phyloP scores from a whole-genome alignment of 176 grass and related monocot species.

The Triticum urartu region DNA sequence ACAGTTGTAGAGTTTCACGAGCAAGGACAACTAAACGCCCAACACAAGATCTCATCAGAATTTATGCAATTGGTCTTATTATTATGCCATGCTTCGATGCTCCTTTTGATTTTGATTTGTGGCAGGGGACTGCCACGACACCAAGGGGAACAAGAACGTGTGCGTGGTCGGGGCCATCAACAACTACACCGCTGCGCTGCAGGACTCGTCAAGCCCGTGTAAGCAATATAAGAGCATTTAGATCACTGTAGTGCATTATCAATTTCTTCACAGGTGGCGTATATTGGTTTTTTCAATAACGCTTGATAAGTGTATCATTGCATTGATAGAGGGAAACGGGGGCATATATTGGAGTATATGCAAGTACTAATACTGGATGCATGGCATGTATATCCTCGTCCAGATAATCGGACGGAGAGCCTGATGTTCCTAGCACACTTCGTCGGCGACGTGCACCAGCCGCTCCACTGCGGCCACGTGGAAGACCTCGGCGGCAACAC shows the following conservation, averaged over 20 bases:
- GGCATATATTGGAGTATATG: no score
- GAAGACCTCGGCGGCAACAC: conserved; percentile 53
- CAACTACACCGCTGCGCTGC: conserved; percentile 58
- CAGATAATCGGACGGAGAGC: conserved; percentile 43
- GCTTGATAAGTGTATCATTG: no score
- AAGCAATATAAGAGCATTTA: no score
- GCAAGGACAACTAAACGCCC: background rate
- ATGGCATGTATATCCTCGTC: background rate
- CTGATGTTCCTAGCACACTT: conserved; percentile 72
- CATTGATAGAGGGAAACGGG: no score
- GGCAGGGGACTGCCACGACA: conserved; percentile 68
- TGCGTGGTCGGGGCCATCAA: conserved; percentile 78
- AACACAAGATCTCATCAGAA: no score
- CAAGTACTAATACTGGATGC: no score
- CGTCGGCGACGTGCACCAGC: conserved; percentile 71
- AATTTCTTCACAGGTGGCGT: no score
- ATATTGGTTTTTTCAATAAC: no score
- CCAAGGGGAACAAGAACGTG: conserved; percentile 33
- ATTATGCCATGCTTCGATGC: background rate
- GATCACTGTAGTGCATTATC: no score
- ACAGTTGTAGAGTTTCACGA: background rate
- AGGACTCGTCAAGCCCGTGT: conserved; percentile 32
- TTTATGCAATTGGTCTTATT: no score
- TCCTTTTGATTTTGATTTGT: background rate
- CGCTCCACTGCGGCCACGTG: conserved; percentile 44